Base-by-base conservation (phyloP, 2,329 filamentous ascomycete genomes). In the Monosporascus sp. region DNA sequence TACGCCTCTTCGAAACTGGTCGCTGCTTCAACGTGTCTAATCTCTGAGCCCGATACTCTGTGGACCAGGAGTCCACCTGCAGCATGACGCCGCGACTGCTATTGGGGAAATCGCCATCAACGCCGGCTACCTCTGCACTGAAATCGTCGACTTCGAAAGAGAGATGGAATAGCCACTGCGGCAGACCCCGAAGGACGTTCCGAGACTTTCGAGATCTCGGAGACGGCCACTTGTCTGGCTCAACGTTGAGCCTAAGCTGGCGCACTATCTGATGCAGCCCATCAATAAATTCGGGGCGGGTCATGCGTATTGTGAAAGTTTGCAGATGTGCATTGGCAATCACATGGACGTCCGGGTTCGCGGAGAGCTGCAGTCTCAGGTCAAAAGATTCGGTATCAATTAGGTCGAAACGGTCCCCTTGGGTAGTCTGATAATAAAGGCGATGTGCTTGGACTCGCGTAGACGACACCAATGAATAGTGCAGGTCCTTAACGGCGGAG, bases 351-450 rank as follows among this genome's bases (percentile, higher is more conserved):
- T 97, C 87, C 0, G 92, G 92, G 4, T 89, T 85, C 5, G 93
- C 93, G 58, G 84, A 93, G 14, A 97, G 74, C 64, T 96, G 88
- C 0, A 89, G 74, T 64, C 93, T 96, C 53, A 97, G 70, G 64
- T 99, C 94, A 54, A 97, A 82, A 2, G 86, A 88, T 64, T 99
- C 93, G 0, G 88, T 95, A 37, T 91, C 85, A 3, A 97, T 80
- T 6, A 99, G 77, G 63, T 96, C 90, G 65, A 96, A 93, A 50
- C 90, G 87, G 55, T 85, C 83, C 5, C 91, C 89, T 9, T 85
- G 82, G 22, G 88, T 86, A 1, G 91, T 96, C 66, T 97, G 95
- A 67, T 99, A 99, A 69, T 97, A 99, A 1, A 99, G 79, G 59
- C 90, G 83, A 67, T 97, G 91, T 1, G 90, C 89, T 57, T 93